A percentile compares a stretch with the other conserved stretches of the same genome.
Evolutionary conservation across 1,284 basidiomycete genomes (phyloP).

Genomic region (Stereum hirsutum): DNA sequence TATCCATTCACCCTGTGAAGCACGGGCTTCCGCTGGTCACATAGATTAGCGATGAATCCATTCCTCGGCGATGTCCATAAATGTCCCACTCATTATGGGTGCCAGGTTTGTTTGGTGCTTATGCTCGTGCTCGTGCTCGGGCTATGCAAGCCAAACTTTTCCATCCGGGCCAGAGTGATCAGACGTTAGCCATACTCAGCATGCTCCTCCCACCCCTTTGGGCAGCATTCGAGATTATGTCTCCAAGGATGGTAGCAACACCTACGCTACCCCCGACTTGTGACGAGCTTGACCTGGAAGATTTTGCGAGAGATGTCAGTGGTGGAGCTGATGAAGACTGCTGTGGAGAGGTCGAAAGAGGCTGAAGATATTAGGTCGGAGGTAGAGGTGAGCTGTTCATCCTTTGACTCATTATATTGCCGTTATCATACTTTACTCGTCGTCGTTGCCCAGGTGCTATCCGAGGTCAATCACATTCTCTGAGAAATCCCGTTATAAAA

Average conservation of each 20-base stretch:
- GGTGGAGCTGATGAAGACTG: constrained; percentile 59
- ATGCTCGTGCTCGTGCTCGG: too few species aligned
- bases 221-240: constrained; percentile 19
- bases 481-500: constrained; percentile 51
- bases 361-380: constrained; percentile 34
- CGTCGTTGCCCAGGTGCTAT: constrained; percentile 41
- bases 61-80: too few species aligned
- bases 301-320: constrained; percentile 66
- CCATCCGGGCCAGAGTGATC: too few species aligned
- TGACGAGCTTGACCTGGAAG: constrained; percentile 47
- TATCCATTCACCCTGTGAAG: too few species aligned
- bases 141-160: too few species aligned
- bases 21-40: too few species aligned
- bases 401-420: neutral
- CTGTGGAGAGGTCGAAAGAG: constrained; percentile 55
- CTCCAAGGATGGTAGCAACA: constrained; percentile 12
- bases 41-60: too few species aligned
- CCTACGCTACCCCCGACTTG: constrained; percentile 16
- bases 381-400: constrained; percentile 37
- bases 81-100: too few species aligned
- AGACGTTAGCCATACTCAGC: too few species aligned
- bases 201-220: constrained; percentile 26
- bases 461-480: constrained; percentile 53
- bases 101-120: too few species aligned
- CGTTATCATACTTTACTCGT: too few species aligned